These are phyloP conservation scores for Cercospora berteroae DNA, from an alignment of 2,329 filamentous ascomycete species.

Conservation along the genomic window DNA sequence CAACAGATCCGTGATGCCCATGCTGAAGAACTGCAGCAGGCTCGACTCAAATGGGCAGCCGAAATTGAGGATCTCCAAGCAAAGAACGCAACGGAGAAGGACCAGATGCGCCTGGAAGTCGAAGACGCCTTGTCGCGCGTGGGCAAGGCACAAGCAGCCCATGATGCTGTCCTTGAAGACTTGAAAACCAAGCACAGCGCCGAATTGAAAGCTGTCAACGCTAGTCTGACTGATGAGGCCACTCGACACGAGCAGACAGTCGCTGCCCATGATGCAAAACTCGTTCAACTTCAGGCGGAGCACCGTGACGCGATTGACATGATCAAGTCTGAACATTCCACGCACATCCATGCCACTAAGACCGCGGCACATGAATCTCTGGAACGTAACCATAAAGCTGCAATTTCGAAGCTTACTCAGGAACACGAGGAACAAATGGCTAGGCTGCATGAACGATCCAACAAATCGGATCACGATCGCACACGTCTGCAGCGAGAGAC, in stretches of 20 bases:
- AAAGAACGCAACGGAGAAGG: slow-evolving; percentile 4
- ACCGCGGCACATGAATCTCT: not conserved
- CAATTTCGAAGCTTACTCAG: not conserved
- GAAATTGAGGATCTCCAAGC: slow-evolving; percentile 15
- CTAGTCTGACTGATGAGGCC: slow-evolving; percentile 16
- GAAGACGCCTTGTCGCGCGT: slow-evolving; percentile 12
- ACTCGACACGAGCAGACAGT: slow-evolving; percentile 1
- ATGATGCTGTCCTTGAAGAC: slow-evolving; percentile 14
- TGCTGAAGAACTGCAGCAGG: slow-evolving; percentile 13
- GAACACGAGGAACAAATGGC: slow-evolving; percentile 8
- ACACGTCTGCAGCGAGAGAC: slow-evolving; percentile 15
- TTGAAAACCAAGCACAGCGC: slow-evolving; percentile 9
- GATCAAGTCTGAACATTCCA: slow-evolving; percentile 7
- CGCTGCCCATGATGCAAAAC: slow-evolving; percentile 8
- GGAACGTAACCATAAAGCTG: slow-evolving; percentile 3
- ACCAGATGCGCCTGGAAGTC: slow-evolving; percentile 8
- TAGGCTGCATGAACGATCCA: slow-evolving; percentile 11
- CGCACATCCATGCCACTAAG: slow-evolving; percentile 2
- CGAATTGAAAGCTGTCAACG: slow-evolving; percentile 7
- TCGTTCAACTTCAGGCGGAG: slow-evolving; percentile 12
- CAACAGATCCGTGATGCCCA: slow-evolving; percentile 7
- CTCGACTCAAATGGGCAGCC: slow-evolving; percentile 14
- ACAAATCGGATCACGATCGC: slow-evolving; percentile 1
- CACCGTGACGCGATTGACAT: not conserved
- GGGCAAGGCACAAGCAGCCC: slow-evolving; percentile 5